These are phyloP conservation scores for Grosmannia serpens DNA, from an alignment of 2,329 filamentous ascomycete genomes.

Conservation along the genomic window DNA sequence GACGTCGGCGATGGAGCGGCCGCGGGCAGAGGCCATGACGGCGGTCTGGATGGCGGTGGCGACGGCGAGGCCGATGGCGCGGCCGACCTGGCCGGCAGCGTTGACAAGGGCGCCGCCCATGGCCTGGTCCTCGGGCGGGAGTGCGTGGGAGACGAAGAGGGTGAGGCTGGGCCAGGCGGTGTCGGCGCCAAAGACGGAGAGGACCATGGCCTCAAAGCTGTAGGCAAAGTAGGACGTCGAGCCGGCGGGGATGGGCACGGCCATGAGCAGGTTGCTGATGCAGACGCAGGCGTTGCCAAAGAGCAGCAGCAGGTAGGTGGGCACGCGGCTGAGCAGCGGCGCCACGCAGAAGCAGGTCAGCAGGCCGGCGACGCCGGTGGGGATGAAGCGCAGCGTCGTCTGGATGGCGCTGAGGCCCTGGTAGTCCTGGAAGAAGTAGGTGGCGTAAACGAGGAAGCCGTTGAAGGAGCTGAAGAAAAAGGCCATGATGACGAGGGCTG, in stretches of 20 bases:
- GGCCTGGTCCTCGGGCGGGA: slow-evolving; percentile 53
- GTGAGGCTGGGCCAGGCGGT: slow-evolving; percentile 55
- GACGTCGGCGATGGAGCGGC: slow-evolving; percentile 29
- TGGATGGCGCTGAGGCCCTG: slow-evolving; percentile 50
- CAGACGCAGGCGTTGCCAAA: slow-evolving; percentile 45
- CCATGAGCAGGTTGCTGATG: slow-evolving; percentile 42
- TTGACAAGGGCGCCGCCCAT: slow-evolving; percentile 59
- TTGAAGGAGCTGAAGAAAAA: slow-evolving; percentile 59
- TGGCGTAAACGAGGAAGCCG: slow-evolving; percentile 55
- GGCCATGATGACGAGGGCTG: slow-evolving; percentile 53
- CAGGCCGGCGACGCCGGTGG: slow-evolving; percentile 49
- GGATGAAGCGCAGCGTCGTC: slow-evolving; percentile 57
- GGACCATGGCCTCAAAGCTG: slow-evolving; percentile 53
- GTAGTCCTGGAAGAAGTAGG: slow-evolving; percentile 60
- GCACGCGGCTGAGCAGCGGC: slow-evolving; percentile 43
- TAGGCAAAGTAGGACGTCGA: slow-evolving; percentile 55
- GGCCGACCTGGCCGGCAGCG: slow-evolving; percentile 51
- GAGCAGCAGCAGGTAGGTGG: slow-evolving; percentile 44
- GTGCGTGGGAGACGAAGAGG: slow-evolving; percentile 51
- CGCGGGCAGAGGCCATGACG: slow-evolving; percentile 39
- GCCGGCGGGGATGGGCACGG: slow-evolving; percentile 43
- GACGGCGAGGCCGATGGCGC: slow-evolving; percentile 54
- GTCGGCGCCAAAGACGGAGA: slow-evolving; percentile 55
- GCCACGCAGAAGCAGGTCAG: slow-evolving; percentile 45
- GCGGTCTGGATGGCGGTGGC: slow-evolving; percentile 54